These are phyloP conservation scores for Neonectria punicea DNA, from an alignment of 2,329 filamentous ascomycete genomes.

Conservation along the genomic window DNA sequence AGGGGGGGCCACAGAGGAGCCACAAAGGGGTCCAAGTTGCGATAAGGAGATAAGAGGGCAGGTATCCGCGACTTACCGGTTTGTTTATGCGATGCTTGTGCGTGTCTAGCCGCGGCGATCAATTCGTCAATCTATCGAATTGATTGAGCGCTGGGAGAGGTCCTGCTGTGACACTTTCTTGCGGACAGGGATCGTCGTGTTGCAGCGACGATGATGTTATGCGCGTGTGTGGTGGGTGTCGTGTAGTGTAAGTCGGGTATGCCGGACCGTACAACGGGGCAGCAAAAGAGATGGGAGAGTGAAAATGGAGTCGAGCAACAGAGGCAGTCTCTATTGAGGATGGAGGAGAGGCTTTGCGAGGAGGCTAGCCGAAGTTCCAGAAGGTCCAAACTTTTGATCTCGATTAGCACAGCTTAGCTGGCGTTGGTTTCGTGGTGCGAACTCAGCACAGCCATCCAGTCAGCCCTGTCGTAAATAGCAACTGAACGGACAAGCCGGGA, in stretches of 20 bases:
- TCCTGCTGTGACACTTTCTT: slow-evolving; percentile 19
- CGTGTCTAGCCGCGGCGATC: slow-evolving; percentile 22
- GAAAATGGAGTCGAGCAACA: slow-evolving; percentile 24
- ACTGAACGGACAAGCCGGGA: slow-evolving; percentile 34
- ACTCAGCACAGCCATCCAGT: slow-evolving; percentile 46
- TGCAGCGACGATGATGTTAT: slow-evolving; percentile 35
- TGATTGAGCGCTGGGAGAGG: background rate
- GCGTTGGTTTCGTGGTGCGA: slow-evolving; percentile 36
- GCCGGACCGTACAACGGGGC: slow-evolving; percentile 28
- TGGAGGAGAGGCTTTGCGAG: slow-evolving; percentile 21
- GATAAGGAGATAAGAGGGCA: slow-evolving; percentile 26
- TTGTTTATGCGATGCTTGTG: slow-evolving; percentile 17
- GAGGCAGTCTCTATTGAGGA: slow-evolving; percentile 32
- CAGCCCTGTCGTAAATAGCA: slow-evolving; percentile 46
- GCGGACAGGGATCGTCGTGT: slow-evolving; percentile 29
- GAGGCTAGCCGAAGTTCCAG: slow-evolving; percentile 23
- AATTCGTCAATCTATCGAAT: slow-evolving; percentile 25
- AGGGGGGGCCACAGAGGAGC: slow-evolving; percentile 17
- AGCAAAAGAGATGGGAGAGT: slow-evolving; percentile 16
- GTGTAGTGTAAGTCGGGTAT: slow-evolving; percentile 37
- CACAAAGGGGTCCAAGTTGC: slow-evolving; percentile 24
- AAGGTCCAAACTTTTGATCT: slow-evolving; percentile 38
- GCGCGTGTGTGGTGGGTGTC: slow-evolving; percentile 8
- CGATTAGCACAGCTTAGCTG: slow-evolving; percentile 42
- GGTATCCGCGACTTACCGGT: slow-evolving; percentile 27